A percentile compares a stretch with the other conserved stretches of the same genome.
Evolutionary conservation across 371 early-diverging fungal species (phyloP).

Genomic region (Circinella umbellata): DNA sequence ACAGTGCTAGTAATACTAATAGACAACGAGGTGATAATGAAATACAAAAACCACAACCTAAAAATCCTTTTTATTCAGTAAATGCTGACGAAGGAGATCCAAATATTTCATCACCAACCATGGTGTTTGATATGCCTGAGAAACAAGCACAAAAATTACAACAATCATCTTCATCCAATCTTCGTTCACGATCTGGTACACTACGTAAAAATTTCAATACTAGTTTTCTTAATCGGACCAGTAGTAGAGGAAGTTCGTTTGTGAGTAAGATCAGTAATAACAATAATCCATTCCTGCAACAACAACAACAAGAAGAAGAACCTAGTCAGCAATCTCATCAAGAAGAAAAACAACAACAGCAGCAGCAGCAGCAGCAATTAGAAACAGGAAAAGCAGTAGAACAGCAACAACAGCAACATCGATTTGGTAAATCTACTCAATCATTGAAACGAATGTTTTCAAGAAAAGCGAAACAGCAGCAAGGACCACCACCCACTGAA

Average conservation of each 20-base stretch:
- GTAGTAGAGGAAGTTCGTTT: not conserved
- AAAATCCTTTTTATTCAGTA: not conserved
- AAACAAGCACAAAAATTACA: not conserved
- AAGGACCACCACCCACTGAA: not conserved
- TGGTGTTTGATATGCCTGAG: not conserved
- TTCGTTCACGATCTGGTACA: too few species aligned
- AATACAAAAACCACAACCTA: too few species aligned
- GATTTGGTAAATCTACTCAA: not conserved
- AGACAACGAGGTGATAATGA: too few species aligned
- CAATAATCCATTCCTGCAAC: not conserved
- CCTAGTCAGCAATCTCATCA: not conserved
- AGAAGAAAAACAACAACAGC: constrained; percentile 19
- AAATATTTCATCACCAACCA: too few species aligned
- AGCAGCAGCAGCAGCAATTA: constrained; percentile 22
- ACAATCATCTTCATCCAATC: too few species aligned
- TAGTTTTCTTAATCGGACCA: too few species aligned
- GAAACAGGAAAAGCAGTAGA: too few species aligned
- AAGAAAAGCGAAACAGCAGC: not conserved
- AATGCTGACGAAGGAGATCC: too few species aligned
- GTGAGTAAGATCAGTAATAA: not conserved
- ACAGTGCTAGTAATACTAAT: too few species aligned
- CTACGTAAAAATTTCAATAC: too few species aligned
- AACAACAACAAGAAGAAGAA: not conserved
- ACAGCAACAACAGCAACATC: not conserved
- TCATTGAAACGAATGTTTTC: constrained; percentile 20